phyloP scores from a whole-genome alignment of 2,329 filamentous ascomycete genomes.

The Fusarium incarnatum region DNA sequence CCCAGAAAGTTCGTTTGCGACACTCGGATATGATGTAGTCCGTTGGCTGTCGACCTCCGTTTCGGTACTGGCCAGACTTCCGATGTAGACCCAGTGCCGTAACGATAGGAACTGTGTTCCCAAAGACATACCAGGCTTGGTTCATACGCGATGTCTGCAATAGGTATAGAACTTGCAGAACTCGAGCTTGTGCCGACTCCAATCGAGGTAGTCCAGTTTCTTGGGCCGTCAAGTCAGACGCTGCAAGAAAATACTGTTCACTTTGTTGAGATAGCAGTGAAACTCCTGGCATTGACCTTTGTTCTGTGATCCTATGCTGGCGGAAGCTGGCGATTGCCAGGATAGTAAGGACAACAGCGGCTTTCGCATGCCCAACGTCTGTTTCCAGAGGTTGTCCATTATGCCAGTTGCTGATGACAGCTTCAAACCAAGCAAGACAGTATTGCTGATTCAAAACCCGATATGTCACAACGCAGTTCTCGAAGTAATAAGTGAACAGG shows the following conservation, averaged over 20 bases:
- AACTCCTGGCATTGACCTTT: neutral
- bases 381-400: constrained; percentile 53
- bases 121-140: constrained; percentile 71
- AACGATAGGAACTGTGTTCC: constrained; percentile 65
- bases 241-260: constrained; percentile 57
- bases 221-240: constrained; percentile 53
- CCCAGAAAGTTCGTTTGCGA: constrained; percentile 70
- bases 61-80: constrained; percentile 38
- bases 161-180: constrained; percentile 69
- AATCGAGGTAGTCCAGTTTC: constrained; percentile 66
- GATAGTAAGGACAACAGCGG: constrained; percentile 60
- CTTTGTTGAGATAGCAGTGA: constrained; percentile 33
- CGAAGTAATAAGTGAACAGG: constrained; percentile 66
- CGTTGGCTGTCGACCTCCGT: constrained; percentile 7
- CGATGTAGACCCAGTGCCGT: constrained; percentile 56
- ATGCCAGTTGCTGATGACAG: constrained; percentile 54
- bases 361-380: constrained; percentile 56
- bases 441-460: constrained; percentile 67
- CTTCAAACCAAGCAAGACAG: constrained; percentile 60
- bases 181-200: constrained; percentile 67
- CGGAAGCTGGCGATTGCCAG: constrained; percentile 57
- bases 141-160: constrained; percentile 69
- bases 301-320: constrained; percentile 34
- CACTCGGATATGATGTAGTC: constrained; percentile 64
- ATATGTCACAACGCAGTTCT: constrained; percentile 70